A percentile compares a stretch with the other conserved stretches of the same genome.
These are phyloP conservation scores for Silene noctiflora DNA, from an alignment of 179 eudicot species.

Conservation along the genomic window DNA sequence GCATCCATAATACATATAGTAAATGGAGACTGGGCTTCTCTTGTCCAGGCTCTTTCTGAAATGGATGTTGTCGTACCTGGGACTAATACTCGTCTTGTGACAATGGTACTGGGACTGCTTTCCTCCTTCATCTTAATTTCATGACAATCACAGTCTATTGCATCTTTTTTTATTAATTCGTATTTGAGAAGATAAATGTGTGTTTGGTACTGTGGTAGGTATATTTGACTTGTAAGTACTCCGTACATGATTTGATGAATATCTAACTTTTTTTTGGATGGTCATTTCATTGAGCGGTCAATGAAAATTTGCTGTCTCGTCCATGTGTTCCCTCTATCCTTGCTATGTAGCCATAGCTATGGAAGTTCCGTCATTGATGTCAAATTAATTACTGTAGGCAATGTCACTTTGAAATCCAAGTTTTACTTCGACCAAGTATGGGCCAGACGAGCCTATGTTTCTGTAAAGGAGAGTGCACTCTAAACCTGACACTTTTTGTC, in stretches of 20 bases:
- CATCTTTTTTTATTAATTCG: not conserved
- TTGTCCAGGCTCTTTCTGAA: constrained; percentile 71
- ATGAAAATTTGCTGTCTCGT: not conserved
- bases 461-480: not conserved
- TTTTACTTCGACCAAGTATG: not conserved
- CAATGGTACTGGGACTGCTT: constrained; percentile 51
- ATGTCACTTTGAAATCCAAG: not conserved
- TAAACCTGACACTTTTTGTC: not conserved
- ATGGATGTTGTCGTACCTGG: constrained; percentile 87
- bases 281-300: not conserved
- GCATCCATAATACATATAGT: constrained; percentile 90
- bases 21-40: constrained; percentile 94
- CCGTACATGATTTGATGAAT: not conserved
- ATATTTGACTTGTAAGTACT: not conserved
- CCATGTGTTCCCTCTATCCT: not conserved
- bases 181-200: not conserved
- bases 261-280: not conserved
- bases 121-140: not conserved
- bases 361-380: not conserved
- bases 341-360: constrained; percentile 1
- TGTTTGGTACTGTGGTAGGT: not conserved
- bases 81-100: constrained; percentile 61
- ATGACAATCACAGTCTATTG: not conserved
- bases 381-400: not conserved
- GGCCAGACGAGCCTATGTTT: not conserved